phyloP scores from a whole-genome alignment of 2,329 filamentous ascomycete genomes.

The Pseudocercospora musae region DNA sequence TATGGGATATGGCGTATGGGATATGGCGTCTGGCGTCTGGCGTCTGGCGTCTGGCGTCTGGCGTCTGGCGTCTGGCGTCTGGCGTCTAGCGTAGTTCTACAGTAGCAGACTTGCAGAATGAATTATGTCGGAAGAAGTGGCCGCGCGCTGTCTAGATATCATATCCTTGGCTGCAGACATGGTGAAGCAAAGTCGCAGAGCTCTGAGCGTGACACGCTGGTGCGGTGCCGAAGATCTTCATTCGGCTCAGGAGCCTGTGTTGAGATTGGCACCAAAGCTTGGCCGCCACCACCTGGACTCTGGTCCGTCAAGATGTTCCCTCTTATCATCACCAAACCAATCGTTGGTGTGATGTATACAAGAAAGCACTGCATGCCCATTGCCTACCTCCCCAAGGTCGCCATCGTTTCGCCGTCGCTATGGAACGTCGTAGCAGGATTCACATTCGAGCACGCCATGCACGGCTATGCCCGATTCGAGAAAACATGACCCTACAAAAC shows the following conservation, averaged over 20 bases:
- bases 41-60: no score
- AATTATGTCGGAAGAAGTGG: no score
- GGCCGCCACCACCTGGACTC: neutral
- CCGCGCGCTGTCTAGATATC: neutral
- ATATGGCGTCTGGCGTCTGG: no score
- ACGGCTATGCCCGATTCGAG: neutral
- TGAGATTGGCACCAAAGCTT: neutral
- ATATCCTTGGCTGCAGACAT: neutral
- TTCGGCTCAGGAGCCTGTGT: neutral
- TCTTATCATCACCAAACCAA: neutral
- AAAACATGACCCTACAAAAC: neutral
- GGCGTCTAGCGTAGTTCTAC: no score
- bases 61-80: no score
- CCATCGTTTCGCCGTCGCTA: neutral
- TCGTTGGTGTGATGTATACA: neutral
- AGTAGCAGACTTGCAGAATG: no score
- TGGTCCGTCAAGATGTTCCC: neutral
- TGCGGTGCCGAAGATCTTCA: conserved; percentile 1
- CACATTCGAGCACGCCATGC: neutral
- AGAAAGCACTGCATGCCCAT: neutral
- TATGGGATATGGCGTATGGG: no score
- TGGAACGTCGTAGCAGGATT: neutral
- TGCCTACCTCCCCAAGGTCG: neutral
- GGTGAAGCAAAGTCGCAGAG: neutral
- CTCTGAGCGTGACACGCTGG: neutral